Conservation (phyloP, 2,329 filamentous ascomycete genomes). For the Fusarium coffeatum region DNA sequence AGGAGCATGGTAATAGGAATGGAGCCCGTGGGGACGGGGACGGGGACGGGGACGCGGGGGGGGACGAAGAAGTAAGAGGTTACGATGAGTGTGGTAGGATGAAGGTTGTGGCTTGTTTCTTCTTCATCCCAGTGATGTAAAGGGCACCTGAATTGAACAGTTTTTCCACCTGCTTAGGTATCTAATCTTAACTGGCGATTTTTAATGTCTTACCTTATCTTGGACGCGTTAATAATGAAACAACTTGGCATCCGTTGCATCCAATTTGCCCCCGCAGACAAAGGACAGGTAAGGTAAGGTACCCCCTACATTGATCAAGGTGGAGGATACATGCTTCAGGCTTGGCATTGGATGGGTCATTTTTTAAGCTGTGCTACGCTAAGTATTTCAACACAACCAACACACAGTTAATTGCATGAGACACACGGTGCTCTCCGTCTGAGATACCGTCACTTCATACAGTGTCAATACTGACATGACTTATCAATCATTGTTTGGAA, state of each 20-base stretch:
- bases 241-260: slow-evolving; percentile 23
- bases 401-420: slow-evolving; percentile 4
- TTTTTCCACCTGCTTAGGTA: not conserved
- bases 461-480: not conserved
- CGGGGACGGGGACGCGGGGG: not conserved
- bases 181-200: slow-evolving; percentile 18
- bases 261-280: slow-evolving; percentile 14
- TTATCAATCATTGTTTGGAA: not conserved
- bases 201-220: slow-evolving; percentile 22
- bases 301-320: slow-evolving; percentile 11
- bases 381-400: slow-evolving; percentile 20
- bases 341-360: slow-evolving; percentile 1
- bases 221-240: slow-evolving; percentile 25
- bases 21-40: slow-evolving; percentile 15
- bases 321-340: slow-evolving; percentile 12
- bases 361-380: slow-evolving; percentile 13
- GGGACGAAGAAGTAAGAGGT: not conserved
- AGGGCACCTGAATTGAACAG: no score
- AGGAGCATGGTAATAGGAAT: slow-evolving; percentile 34
- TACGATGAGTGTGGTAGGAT: slow-evolving; percentile 6
- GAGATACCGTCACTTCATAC: not conserved
- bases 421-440: not conserved
- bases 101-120: not conserved
- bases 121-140: slow-evolving; percentile 1
- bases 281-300: not conserved